Percentiles rank a stretch among this genome's conserved stretches.
Evolutionary conservation across 2,329 filamentous ascomycete species (phyloP).

Genomic region (Calonectria crousiana): DNA sequence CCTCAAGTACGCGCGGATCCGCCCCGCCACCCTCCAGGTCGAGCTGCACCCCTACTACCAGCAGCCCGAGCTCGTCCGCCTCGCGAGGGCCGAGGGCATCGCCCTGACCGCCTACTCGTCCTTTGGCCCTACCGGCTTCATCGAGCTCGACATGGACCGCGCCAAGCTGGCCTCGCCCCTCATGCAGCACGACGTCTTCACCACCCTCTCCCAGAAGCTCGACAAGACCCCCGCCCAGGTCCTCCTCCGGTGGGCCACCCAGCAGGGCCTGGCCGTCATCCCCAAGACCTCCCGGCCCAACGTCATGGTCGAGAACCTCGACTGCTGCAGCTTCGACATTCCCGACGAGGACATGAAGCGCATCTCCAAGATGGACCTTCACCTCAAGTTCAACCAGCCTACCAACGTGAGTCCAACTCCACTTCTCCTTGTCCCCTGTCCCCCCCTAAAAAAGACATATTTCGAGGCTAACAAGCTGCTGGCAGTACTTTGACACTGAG

Average conservation of each 20-base stretch:
- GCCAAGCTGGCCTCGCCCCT: constrained; percentile 72
- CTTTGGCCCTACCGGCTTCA: constrained; percentile 83
- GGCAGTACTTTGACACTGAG: constrained; percentile 67
- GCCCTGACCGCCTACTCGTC: constrained; percentile 86
- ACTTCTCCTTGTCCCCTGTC: no score
- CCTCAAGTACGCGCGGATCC: constrained; percentile 80
- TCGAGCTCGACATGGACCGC: constrained; percentile 78
- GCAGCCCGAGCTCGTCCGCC: constrained; percentile 77
- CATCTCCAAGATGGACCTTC: constrained; percentile 74
- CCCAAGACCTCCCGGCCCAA: constrained; percentile 75
- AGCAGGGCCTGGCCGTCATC: constrained; percentile 84
- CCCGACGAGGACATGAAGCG: constrained; percentile 73
- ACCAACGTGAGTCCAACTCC: constrained; percentile 67
- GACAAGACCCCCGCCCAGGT: constrained; percentile 83
- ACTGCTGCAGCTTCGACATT: constrained; percentile 75
- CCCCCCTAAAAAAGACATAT: no score
- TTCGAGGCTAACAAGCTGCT: constrained; percentile 27
- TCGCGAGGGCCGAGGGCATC: constrained; percentile 78
- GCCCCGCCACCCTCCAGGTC: constrained; percentile 84
- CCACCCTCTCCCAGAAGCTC: constrained; percentile 75
- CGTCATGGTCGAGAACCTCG: constrained; percentile 74
- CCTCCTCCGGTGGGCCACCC: constrained; percentile 88
- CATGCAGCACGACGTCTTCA: constrained; percentile 77
- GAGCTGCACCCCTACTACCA: constrained; percentile 93
- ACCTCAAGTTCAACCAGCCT: constrained; percentile 83